A percentile compares a stretch with the other conserved stretches of the same genome.
Conservation (phyloP, 2,329 filamentous ascomycete species). For the Diaporthe sp. region DNA sequence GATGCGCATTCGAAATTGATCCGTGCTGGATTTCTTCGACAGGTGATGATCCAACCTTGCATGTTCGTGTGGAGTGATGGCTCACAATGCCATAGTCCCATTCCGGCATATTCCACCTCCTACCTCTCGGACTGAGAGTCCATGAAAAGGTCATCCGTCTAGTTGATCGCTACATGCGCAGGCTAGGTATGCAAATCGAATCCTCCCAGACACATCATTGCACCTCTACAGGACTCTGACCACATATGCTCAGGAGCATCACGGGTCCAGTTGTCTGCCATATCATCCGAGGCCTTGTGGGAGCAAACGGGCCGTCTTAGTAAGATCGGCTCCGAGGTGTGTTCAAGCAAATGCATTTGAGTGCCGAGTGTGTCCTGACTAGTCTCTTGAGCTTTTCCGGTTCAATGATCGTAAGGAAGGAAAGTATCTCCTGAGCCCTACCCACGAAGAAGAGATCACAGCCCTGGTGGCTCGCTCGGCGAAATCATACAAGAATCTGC, state of each 20-base stretch:
- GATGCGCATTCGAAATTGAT: conserved; percentile 78
- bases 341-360: conserved; percentile 32
- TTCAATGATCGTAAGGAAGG: conserved; percentile 84
- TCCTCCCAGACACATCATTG: conserved; percentile 26
- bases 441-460: conserved; percentile 98
- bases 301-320: conserved; percentile 84
- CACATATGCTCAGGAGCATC: conserved; percentile 73
- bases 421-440: conserved; percentile 85
- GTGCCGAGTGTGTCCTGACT: conserved; percentile 28
- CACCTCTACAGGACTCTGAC: conserved; percentile 33
- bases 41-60: conserved; percentile 62
- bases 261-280: conserved; percentile 84
- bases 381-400: conserved; percentile 76
- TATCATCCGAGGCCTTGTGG: conserved; percentile 91
- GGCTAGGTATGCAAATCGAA: conserved; percentile 67
- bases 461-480: conserved; percentile 79
- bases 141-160: conserved; percentile 89
- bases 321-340: conserved; percentile 79
- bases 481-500: conserved; percentile 88
- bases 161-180: conserved; percentile 90
- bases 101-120: conserved; percentile 90
- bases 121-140: conserved; percentile 88
- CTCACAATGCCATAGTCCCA: conserved; percentile 72
- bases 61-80: not conserved
- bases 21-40: conserved; percentile 80